Base-by-base conservation (phyloP, 495 filamentous ascomycete genomes). In the Neurospora tetrasperma region DNA sequence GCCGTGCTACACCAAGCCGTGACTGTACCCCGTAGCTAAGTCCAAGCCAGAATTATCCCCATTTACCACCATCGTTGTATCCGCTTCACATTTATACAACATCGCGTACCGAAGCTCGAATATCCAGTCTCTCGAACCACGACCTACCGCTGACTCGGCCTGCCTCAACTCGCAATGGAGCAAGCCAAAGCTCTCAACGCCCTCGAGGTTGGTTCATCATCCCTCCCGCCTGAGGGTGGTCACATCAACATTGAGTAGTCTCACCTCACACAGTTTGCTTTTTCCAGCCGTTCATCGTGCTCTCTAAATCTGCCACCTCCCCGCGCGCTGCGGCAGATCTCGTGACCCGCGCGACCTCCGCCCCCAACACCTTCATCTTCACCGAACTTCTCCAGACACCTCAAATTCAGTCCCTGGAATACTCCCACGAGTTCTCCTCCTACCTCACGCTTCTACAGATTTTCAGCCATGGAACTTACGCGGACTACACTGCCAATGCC, bases 401-500 rank as follows among this genome's bases (percentile, higher is more conserved):
- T 2, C 91, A 94, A 75, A 89, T 98, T 75, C 92, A 96, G 79
- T 84, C 89, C 4, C 88, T 99, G 23, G 82, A 86, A 40, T 79
- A 80, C 20, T 85, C 85, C 8, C 72, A 79, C 42, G 84, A 85
- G 54, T 79, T 84, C 35, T 74, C 75, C 2, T 73, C 77, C 48
- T 89, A 92, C 81, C 85, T 94, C 27, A 88, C 86, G 8, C 87
- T 97, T 4, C 90, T 98, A 54, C 87, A 96, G 83, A 92, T 98
- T 73, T 99, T 98, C 84, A 90, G 93, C 70, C 94, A 94, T 87
- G 96, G 96, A 70, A 97, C 93, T 76, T 97, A 92, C 86, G 80
- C 86, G 41, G 86, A 90, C 70, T 97, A 96, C 84, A 75, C 72
- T 16, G 74, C 76, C 43, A 86, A 85, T 7, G 78, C 85, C 16